Base-by-base conservation (phyloP, 2,329 filamentous ascomycete species). In the Truncatella angustata region DNA sequence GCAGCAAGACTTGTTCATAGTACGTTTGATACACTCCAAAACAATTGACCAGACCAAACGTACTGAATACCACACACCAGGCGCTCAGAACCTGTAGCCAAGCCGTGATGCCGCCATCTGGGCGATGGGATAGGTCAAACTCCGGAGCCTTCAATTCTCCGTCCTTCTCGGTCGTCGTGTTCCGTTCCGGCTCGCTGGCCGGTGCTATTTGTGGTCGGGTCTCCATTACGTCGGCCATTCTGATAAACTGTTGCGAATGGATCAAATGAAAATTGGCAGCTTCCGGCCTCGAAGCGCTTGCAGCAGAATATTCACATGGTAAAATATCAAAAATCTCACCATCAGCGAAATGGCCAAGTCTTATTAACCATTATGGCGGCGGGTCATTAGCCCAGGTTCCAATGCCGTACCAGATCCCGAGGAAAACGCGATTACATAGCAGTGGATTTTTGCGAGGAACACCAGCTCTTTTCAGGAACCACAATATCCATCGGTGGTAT, bases 21-120 rank as follows among this genome's bases (percentile, higher is more conserved):
- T 78, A 80, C 20, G 75, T 74, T 59, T 80, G 77, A 57, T 76
- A 80, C 40, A 72, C 71, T 50, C 77, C 77, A 65, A 77, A 81
- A 9, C 72, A 73, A 48, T 78, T 56, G 11, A 53, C 54, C 39
- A 49, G 58, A 3, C 69, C 62, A 73, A 74, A 77, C 63, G 73
- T 74, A 57, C 76, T 75, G 54, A 77, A 75, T 55, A 75, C 74
- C 5, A 75, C 57, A 44, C 75, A 70, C 52, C 72, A 76, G 1
- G 71, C 68, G 0, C 72, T 72, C 12, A 72, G 24, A 6, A 75
- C 74, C 58, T 76, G 74, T 20, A 70, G 56, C 73, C 74, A 77
- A 50, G 72, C 64, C 16, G 54, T 56, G 14, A 69, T 18, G 4
- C 73, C 73, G 4, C 56, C 56, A 43, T 60, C 52, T 16, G 55